phyloP scores from a whole-genome alignment of 495 filamentous ascomycete genomes.

The Trichocladium uniseriatum region DNA sequence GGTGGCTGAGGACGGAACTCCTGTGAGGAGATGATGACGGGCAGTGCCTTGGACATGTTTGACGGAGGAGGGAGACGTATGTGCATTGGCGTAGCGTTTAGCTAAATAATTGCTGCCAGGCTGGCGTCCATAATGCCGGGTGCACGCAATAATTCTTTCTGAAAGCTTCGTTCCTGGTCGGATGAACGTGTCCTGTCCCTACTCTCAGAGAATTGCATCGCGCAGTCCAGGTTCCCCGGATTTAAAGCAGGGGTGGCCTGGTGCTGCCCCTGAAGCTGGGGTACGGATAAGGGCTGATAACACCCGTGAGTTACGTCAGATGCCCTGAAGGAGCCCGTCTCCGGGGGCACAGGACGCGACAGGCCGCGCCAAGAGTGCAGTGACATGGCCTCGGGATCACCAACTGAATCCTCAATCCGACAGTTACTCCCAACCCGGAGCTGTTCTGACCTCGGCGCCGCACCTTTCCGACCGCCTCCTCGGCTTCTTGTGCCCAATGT shows the following conservation, averaged over 20 bases:
- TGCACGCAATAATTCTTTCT: too few relatives aligned
- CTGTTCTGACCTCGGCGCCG: not conserved
- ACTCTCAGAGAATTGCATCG: too few relatives aligned
- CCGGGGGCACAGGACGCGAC: not conserved
- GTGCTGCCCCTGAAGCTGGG: not conserved
- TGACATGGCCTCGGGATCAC: too few relatives aligned
- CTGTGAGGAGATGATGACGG: constrained; percentile 19
- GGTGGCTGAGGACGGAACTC: constrained; percentile 59
- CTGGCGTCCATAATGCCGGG: too few relatives aligned
- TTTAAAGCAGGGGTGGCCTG: not conserved
- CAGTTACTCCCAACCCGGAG: too few relatives aligned
- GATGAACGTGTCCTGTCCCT: too few relatives aligned
- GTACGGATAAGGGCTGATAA: constrained; percentile 1
- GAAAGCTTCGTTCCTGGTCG: too few relatives aligned
- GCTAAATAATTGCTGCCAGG: not conserved
- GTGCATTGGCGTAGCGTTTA: too few relatives aligned
- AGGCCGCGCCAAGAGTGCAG: not conserved
- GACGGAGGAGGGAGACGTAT: too few relatives aligned
- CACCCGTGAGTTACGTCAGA: constrained; percentile 7
- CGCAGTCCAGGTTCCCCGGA: not conserved
- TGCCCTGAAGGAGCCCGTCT: not conserved
- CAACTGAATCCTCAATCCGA: too few relatives aligned
- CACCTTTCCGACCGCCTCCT: not conserved
- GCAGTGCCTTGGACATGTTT: not conserved
- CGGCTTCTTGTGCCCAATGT: too few relatives aligned